Conservation (phyloP, 139 green algal genomes). For the Chlamydomonas sp. region DNA sequence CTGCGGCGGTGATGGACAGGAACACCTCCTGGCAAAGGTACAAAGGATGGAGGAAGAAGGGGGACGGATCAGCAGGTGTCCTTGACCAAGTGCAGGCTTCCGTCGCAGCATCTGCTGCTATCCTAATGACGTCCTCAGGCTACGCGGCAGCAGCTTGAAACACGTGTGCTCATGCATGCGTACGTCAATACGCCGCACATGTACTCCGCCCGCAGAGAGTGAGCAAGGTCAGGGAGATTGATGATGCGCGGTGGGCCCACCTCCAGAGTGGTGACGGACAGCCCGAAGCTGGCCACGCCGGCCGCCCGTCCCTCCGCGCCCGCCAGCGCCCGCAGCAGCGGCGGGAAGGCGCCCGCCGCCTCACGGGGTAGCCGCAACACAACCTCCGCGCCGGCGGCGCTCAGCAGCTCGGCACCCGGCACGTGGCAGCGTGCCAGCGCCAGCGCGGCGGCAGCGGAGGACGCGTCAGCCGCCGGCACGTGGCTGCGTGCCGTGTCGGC, state of each 20-base stretch:
- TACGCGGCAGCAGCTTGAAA: too few species aligned
- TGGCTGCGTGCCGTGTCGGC: too few species aligned
- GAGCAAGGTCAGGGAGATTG: constrained; percentile 27
- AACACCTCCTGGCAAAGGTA: constrained; percentile 33
- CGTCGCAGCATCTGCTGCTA: too few species aligned
- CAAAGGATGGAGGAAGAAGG: not conserved
- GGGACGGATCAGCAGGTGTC: too few species aligned
- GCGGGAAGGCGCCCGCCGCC: constrained; percentile 44
- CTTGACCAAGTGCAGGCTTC: too few species aligned
- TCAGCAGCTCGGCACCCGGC: constrained; percentile 52
- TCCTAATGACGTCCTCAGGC: too few species aligned
- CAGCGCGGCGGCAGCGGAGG: not conserved
- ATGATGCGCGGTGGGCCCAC: constrained; percentile 47
- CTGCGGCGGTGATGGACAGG: constrained; percentile 38
- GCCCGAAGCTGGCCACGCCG: constrained; percentile 65
- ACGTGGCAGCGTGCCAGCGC: not conserved
- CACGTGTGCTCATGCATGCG: too few species aligned
- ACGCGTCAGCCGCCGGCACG: too few species aligned
- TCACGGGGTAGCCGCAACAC: constrained; percentile 65
- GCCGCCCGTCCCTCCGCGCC: constrained; percentile 17
- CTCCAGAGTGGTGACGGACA: constrained; percentile 82
- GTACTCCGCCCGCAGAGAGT: not conserved
- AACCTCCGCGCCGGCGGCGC: constrained; percentile 53
- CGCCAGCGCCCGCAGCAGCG: constrained; percentile 47
- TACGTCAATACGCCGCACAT: too few species aligned